Evolutionary conservation across 331 rosid species (phyloP).

Genomic region (Malus hybrid): DNA sequence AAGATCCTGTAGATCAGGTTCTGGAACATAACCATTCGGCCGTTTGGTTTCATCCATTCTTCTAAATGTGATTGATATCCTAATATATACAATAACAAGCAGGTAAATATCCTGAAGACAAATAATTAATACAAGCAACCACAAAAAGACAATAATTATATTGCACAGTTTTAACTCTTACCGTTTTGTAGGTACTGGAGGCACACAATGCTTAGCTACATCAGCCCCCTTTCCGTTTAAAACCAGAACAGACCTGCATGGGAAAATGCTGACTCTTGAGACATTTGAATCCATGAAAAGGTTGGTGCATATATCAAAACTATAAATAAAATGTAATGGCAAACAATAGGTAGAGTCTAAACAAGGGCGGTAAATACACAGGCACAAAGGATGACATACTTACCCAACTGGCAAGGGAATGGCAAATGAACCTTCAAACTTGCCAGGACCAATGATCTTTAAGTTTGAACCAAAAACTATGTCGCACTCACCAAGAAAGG

Average conservation of each 20-base stretch:
- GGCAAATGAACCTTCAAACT: conserved; percentile 52
- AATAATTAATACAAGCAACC: neutral
- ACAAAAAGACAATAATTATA: neutral
- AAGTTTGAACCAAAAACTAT: conserved; percentile 80
- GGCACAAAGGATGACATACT: conserved; percentile 22
- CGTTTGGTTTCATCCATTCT: conserved; percentile 68
- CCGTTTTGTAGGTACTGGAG: conserved; percentile 82
- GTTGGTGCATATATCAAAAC: conserved; percentile 2
- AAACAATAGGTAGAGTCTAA: conserved; percentile 4
- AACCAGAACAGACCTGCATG: conserved; percentile 85
- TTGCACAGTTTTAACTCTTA: conserved; percentile 21
- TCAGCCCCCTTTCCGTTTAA: conserved; percentile 90
- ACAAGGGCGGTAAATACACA: neutral
- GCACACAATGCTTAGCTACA: conserved; percentile 91
- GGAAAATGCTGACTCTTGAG: conserved; percentile 14
- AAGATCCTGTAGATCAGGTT: conserved; percentile 70
- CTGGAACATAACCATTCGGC: conserved; percentile 43
- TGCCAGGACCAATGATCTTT: conserved; percentile 54
- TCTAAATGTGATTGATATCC: conserved; percentile 96
- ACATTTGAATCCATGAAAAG: conserved; percentile 13
- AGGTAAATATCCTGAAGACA: conserved; percentile 7
- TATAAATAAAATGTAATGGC: neutral
- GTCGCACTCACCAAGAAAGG: conserved; percentile 84
- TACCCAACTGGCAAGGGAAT: conserved; percentile 86
- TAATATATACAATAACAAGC: conserved; percentile 11